Percentiles rank a stretch among this genome's conserved stretches.
phyloP scores from a whole-genome alignment of 257 asterid genomes.

The Penstemon davidsonii region DNA sequence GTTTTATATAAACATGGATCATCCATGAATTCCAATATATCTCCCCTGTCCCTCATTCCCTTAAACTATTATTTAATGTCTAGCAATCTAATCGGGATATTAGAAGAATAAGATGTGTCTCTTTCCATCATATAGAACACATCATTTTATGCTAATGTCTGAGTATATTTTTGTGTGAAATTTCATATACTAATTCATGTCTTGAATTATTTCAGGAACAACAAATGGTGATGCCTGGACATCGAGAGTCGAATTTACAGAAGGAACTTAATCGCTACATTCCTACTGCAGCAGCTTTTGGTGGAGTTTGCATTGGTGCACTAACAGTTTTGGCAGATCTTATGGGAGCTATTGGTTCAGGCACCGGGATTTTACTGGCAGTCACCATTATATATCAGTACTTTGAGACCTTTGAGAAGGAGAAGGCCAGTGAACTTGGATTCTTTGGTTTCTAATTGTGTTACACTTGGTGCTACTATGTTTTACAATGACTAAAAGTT shows the following conservation, averaged over 20 bases:
- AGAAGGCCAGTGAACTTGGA: conserved; percentile 33
- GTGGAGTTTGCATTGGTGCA: conserved; percentile 39
- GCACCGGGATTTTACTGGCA: conserved; percentile 32
- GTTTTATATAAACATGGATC: not conserved
- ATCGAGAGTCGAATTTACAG: conserved; percentile 32
- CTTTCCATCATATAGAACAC: not conserved
- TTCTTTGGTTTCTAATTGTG: conserved; percentile 27
- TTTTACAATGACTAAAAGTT: no score
- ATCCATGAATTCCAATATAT: no score
- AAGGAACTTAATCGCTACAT: conserved; percentile 39
- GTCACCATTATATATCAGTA: conserved; percentile 37
- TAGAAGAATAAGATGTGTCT: not conserved
- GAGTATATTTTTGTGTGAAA: not conserved
- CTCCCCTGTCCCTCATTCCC: no score
- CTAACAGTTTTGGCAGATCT: conserved; percentile 40
- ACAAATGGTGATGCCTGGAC: conserved; percentile 34
- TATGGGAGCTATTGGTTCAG: conserved; percentile 38
- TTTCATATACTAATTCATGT: not conserved
- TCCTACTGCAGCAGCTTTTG: conserved; percentile 37
- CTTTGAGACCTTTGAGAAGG: conserved; percentile 36
- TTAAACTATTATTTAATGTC: not conserved
- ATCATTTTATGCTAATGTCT: not conserved
- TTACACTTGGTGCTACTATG: no score
- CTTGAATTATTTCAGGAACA: conserved; percentile 28
- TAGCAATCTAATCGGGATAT: not conserved